Conservation (phyloP, 179 eudicot species). For the Nepenthes alata region DNA sequence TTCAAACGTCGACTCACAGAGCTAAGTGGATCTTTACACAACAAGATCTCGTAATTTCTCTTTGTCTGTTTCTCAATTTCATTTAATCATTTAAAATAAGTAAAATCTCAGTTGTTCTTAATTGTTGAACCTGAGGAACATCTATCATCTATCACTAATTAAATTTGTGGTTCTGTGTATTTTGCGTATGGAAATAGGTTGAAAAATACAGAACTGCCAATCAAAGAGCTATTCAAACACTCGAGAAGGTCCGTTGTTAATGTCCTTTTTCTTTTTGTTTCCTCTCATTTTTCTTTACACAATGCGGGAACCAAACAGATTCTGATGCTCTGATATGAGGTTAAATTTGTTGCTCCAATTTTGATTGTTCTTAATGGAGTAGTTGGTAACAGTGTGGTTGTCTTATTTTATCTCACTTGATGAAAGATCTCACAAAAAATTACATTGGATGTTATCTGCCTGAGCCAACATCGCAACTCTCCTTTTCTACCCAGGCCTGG, state of each 20-base stretch:
- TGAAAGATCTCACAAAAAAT: too few species aligned
- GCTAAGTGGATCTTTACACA: constrained; percentile 85
- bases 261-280: not conserved
- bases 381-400: too few species aligned
- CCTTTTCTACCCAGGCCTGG: too few species aligned
- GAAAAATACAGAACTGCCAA: constrained; percentile 72
- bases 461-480: too few species aligned
- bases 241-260: constrained; percentile 44
- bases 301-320: not conserved
- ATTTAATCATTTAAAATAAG: not conserved
- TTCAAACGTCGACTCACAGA: constrained; percentile 75
- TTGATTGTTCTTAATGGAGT: too few species aligned
- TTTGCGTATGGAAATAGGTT: constrained; percentile 13
- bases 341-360: too few species aligned
- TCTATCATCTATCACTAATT: not conserved
- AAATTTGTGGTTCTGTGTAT: not conserved
- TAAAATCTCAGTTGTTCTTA: not conserved
- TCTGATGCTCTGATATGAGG: too few species aligned
- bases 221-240: constrained; percentile 56
- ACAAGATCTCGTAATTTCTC: constrained; percentile 46
- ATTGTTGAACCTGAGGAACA: not conserved
- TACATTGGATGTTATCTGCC: too few species aligned
- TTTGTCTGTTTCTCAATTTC: not conserved
- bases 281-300: not conserved
- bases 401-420: too few species aligned